Percentiles rank a stretch among this genome's conserved stretches.
Conservation (phyloP, 106 monocot genomes). For the Hemerocallis citrina region DNA sequence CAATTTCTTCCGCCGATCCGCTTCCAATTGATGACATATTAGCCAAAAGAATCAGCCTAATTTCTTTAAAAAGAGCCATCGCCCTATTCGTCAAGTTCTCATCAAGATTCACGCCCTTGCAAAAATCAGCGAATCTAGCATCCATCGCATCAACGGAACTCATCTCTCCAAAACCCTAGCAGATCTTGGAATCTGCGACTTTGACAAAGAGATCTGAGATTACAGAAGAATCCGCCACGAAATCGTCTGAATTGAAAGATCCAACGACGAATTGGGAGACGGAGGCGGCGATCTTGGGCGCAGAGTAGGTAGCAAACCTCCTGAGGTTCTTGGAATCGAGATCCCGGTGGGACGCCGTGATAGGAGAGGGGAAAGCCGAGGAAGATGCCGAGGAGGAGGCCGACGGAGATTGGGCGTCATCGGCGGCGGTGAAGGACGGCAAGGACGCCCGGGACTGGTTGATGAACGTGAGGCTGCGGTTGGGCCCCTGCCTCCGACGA, state of each 20-base stretch:
- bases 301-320: no score
- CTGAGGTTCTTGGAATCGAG: no score
- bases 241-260: neutral
- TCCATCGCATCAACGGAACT: conserved; percentile 34
- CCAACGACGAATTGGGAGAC: neutral
- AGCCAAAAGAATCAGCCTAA: conserved; percentile 28
- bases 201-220: neutral
- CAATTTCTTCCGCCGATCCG: conserved; percentile 50
- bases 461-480: no score
- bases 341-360: no score
- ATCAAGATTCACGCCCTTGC: conserved; percentile 41
- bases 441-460: no score
- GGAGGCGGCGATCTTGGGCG: neutral
- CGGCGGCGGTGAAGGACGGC: no score
- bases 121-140: conserved; percentile 32
- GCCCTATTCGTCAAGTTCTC: conserved; percentile 25
- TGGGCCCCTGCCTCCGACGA: no score
- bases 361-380: no score
- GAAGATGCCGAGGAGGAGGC: no score
- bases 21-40: conserved; percentile 50
- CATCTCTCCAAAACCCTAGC: conserved; percentile 15
- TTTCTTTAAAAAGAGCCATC: conserved; percentile 34
- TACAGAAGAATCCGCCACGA: neutral
- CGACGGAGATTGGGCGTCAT: no score
- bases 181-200: neutral